These are phyloP conservation scores for Cystofilobasidium bisporidii DNA, from an alignment of 768 basidiomycete genomes.

Conservation along the genomic window DNA sequence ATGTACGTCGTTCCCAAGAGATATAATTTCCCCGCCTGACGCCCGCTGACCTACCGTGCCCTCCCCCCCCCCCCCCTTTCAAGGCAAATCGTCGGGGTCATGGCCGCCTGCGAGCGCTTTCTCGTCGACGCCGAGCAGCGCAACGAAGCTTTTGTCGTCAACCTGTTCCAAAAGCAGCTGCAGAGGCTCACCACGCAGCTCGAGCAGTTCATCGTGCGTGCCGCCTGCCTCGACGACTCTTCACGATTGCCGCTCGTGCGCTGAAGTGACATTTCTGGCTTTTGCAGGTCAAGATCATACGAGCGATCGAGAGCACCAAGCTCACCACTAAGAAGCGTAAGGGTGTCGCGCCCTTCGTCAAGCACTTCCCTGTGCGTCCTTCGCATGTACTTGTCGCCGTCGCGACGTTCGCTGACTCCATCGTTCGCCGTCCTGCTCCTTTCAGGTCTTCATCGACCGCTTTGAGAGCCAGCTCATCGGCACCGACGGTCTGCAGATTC, in stretches of 20 bases:
- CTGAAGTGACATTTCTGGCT: neutral
- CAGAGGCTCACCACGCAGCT: conserved; percentile 60
- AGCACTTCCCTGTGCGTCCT: conserved; percentile 63
- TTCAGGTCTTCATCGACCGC: conserved; percentile 57
- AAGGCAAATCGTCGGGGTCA: conserved; percentile 77
- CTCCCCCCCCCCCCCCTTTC: conserved; percentile 21
- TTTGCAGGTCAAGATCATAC: conserved; percentile 45
- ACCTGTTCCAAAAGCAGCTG: conserved; percentile 74
- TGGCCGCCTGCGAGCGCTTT: conserved; percentile 67
- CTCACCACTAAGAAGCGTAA: conserved; percentile 83
- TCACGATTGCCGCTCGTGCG: too few species aligned
- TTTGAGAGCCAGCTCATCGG: conserved; percentile 76
- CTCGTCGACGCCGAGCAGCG: conserved; percentile 65
- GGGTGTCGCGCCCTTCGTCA: conserved; percentile 84
- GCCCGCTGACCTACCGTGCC: conserved; percentile 10
- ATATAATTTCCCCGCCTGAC: too few species aligned
- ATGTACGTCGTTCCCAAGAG: conserved; percentile 52
- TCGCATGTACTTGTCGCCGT: neutral
- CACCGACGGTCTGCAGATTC: conserved; percentile 65
- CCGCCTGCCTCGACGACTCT: too few species aligned
- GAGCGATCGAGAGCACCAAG: conserved; percentile 76
- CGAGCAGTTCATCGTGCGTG: conserved; percentile 51
- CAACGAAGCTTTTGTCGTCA: conserved; percentile 57
- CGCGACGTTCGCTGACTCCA: neutral
- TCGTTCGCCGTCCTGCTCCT: neutral